Percentiles rank a stretch among this genome's conserved stretches.
These are phyloP conservation scores for Botrytis fabae DNA, from an alignment of 2,329 filamentous ascomycete genomes.

Conservation along the genomic window DNA sequence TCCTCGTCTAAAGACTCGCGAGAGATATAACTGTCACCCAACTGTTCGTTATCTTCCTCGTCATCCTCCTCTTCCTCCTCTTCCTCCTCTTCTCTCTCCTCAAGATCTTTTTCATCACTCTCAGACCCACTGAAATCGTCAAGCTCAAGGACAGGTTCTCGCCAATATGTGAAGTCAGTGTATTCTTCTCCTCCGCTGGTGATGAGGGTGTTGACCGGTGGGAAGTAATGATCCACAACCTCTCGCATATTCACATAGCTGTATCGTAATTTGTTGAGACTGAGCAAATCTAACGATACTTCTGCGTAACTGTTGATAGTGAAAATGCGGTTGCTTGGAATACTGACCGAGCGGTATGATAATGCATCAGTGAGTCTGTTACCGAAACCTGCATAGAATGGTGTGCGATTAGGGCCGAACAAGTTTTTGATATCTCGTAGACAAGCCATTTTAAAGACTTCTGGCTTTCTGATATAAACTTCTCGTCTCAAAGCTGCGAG, in stretches of 20 bases:
- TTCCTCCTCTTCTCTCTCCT: slow-evolving; percentile 53
- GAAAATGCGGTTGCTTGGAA: slow-evolving; percentile 91
- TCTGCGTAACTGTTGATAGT: slow-evolving; percentile 98
- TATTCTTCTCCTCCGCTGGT: slow-evolving; percentile 90
- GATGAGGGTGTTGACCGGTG: slow-evolving; percentile 82
- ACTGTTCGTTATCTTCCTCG: slow-evolving; percentile 52
- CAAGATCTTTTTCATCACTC: slow-evolving; percentile 56
- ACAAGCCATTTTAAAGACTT: slow-evolving; percentile 99
- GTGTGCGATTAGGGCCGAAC: slow-evolving; percentile 73
- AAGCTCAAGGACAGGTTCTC: slow-evolving; percentile 78
- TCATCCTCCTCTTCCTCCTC: slow-evolving; percentile 52
- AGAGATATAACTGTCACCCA: slow-evolving; percentile 59
- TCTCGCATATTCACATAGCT: slow-evolving; percentile 97
- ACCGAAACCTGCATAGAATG: slow-evolving; percentile 96
- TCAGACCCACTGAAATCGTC: slow-evolving; percentile 89
- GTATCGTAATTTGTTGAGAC: slow-evolving; percentile 91
- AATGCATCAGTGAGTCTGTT: slow-evolving; percentile 95
- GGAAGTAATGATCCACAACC: slow-evolving; percentile 97
- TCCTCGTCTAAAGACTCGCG: slow-evolving; percentile 50
- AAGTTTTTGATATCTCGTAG: slow-evolving; percentile 89
- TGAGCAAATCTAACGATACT: slow-evolving; percentile 85
- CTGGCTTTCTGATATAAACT: slow-evolving; percentile 91
- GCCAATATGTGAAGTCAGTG: slow-evolving; percentile 97
- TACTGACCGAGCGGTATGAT: slow-evolving; percentile 93
- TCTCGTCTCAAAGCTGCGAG: slow-evolving; percentile 91